Evolutionary conservation across 2,329 filamentous ascomycete genomes (phyloP), one percentile per base, ranked within the genome.

Genomic region (Pseudocercospora eumusae): DNA sequence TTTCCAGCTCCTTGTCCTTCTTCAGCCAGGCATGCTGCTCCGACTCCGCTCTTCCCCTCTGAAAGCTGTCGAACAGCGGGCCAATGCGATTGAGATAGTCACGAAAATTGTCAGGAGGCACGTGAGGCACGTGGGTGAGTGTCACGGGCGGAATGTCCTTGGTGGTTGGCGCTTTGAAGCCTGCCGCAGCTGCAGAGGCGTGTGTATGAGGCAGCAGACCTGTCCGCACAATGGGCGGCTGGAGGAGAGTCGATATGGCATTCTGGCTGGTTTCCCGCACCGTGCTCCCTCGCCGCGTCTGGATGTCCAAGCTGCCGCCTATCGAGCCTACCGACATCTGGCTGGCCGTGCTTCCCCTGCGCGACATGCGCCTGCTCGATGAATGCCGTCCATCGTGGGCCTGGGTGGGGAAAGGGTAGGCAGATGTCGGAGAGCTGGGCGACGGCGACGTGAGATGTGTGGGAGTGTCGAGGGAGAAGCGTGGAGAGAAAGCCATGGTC

Each of bases 111-210:
- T 88, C 85, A 0, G 86, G 77, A 42, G 96, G 91, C 68, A 98
- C 83, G 70, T 90, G 90, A 10, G 88, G 85, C 50, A 98, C 91
- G 70, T 96, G 96, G 7, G 92, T 93, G 63, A 99, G 81, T 0
- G 92, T 88, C 0, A 99, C 95, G 0, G 93, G 93, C 0, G 93
- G 93, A 40, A 99, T 99, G 74, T 99, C 93, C 75, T 86, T 86
- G 18, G 90, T 83, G 0, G 92, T 96, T 0, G 93, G 93, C 13
- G 91, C 88, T 69, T 89, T 93, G 66, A 67, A 74, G 44, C 72
- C 71, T 13, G 88, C 82, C 70, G 86, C 89, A n/a, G 86, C 86
- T 15, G 78, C 76, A 1, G 90, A 85, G 2, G 89, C 86, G 1
- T 88, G 82, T 0, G 88, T 89, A 75, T 96, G 89, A 21, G 93